phyloP scores from a whole-genome alignment of 495 filamentous ascomycete species.

The Hypoxylon trugodes region DNA sequence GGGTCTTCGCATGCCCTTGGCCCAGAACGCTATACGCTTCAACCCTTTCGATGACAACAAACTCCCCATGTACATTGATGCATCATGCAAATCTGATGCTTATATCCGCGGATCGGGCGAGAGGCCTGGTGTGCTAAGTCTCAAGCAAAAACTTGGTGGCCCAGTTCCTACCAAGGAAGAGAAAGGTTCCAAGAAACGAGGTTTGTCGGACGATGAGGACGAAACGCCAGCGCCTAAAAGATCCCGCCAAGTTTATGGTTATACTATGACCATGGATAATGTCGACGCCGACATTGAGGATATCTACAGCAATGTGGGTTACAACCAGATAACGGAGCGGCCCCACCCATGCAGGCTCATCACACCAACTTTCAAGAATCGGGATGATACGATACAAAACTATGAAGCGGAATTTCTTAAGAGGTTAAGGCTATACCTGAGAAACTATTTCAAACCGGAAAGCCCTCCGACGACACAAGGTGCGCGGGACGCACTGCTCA shows the following conservation, averaged over 20 bases:
- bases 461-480: neutral
- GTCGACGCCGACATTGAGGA: conserved; percentile 22
- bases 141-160: conserved; percentile 25
- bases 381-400: neutral
- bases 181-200: conserved; percentile 1
- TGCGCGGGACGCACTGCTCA: neutral
- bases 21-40: neutral
- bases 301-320: conserved; percentile 7
- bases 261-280: conserved; percentile 16
- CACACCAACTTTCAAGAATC: conserved; percentile 18
- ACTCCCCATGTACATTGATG: conserved; percentile 36
- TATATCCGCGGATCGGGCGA: conserved; percentile 14
- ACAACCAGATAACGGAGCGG: neutral
- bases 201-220: neutral
- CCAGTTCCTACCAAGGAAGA: neutral
- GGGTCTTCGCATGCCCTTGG: conserved; percentile 9
- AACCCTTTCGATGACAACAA: conserved; percentile 10
- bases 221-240: neutral
- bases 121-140: conserved; percentile 24
- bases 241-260: neutral
- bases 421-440: neutral
- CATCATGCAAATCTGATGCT: conserved; percentile 1
- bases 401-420: conserved; percentile 2
- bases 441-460: neutral
- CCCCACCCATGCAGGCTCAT: neutral